Percentiles rank a stretch among this genome's conserved stretches.
phyloP scores from a whole-genome alignment of 1,139 yeast genomes.

The Geotrichum candidum region DNA sequence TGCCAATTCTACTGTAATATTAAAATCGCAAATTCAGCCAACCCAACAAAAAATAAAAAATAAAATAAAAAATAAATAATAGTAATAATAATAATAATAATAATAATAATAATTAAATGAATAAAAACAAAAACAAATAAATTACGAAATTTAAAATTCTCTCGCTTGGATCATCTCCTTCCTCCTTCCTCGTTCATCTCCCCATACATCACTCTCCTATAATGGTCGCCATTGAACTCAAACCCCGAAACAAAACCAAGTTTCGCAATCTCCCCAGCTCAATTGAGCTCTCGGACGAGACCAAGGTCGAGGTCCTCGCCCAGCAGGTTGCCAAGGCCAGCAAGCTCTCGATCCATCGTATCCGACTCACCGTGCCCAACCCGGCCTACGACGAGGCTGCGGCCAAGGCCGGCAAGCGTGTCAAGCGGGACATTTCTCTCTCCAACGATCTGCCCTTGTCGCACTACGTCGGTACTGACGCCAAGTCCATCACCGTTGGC shows the following conservation, averaged over 20 bases:
- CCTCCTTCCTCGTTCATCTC: not conserved
- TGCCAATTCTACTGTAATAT: not conserved
- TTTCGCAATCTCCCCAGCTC: conserved; percentile 29
- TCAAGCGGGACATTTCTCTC: conserved; percentile 37
- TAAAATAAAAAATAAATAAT: not conserved
- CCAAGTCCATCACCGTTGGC: conserved; percentile 35
- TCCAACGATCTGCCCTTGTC: conserved; percentile 34
- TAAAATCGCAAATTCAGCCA: not conserved
- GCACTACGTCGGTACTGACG: conserved; percentile 35
- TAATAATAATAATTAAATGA: too few relatives aligned
- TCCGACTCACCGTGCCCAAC: conserved; percentile 33
- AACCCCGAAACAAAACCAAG: conserved; percentile 25
- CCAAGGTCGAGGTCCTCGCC: conserved; percentile 26
- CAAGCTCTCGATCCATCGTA: conserved; percentile 31
- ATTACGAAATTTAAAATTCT: not conserved
- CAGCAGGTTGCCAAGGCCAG: conserved; percentile 28
- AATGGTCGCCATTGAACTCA: conserved; percentile 28
- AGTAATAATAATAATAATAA: too few relatives aligned
- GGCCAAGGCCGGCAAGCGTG: conserved; percentile 29
- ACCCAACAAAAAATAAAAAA: not conserved
- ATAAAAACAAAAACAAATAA: too few relatives aligned
- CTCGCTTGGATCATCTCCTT: not conserved
- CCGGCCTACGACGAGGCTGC: conserved; percentile 1
- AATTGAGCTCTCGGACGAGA: conserved; percentile 27
- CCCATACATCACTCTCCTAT: not conserved